phyloP scores from a whole-genome alignment of 345 rosid genomes.

The Murraya paniculata region DNA sequence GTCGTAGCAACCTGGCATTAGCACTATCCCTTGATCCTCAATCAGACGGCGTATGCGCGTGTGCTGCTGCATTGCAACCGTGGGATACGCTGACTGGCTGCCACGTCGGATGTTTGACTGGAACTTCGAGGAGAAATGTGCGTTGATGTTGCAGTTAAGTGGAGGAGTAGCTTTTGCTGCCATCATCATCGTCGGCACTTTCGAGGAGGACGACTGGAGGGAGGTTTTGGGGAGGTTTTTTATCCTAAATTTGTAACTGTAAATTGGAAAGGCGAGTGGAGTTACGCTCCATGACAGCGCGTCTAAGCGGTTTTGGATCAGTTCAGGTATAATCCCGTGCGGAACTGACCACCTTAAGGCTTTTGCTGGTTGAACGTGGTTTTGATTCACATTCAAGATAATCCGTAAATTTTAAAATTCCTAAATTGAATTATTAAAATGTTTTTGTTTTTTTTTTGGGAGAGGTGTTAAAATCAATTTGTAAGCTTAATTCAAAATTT shows the following conservation, averaged over 20 bases:
- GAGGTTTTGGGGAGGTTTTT: not conserved
- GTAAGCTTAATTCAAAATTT: too few species aligned
- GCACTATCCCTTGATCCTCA: slow-evolving; percentile 43
- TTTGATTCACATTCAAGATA: too few species aligned
- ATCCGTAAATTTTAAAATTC: too few species aligned
- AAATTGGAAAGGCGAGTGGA: not conserved
- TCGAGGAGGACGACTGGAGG: not conserved
- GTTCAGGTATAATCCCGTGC: not conserved
- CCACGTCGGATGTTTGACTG: not conserved
- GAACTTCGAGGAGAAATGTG: not conserved
- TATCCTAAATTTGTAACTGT: not conserved
- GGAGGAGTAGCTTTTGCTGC: slow-evolving; percentile 17
- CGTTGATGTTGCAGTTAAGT: slow-evolving; percentile 7
- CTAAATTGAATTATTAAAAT: too few species aligned
- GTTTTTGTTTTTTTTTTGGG: too few species aligned
- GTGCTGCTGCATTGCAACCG: slow-evolving; percentile 35
- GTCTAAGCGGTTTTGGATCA: not conserved
- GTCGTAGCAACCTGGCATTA: slow-evolving; percentile 56
- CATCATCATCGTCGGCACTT: slow-evolving; percentile 22
- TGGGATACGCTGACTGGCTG: slow-evolving; percentile 16
- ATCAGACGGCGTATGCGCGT: slow-evolving; percentile 47
- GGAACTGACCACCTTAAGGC: not conserved
- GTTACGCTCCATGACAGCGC: not conserved
- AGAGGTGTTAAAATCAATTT: too few species aligned
- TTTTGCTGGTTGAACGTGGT: too few species aligned